These are phyloP conservation scores for Aegilops sharonensis DNA, from an alignment of 176 grass and related monocot genomes.

Conservation along the genomic window DNA sequence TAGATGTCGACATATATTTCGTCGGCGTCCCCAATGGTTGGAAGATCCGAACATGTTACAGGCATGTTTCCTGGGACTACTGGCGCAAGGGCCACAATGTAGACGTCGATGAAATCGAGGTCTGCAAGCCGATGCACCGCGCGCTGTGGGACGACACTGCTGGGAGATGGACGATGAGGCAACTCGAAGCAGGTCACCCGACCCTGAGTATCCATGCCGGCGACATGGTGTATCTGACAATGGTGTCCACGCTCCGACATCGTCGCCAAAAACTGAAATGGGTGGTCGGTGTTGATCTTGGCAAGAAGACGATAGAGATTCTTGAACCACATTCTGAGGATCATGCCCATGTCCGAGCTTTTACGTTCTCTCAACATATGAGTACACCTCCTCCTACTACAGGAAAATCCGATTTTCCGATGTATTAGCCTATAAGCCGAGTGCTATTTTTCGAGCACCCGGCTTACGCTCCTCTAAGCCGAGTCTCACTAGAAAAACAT, in stretches of 20 bases:
- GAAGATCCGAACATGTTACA: slow-evolving; percentile 7
- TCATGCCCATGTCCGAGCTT: neutral
- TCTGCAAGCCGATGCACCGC: neutral
- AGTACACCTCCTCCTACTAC: neutral
- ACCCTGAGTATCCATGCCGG: neutral
- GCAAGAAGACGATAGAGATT: neutral
- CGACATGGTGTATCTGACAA: neutral
- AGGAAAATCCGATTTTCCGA: too few relatives aligned
- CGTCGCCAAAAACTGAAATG: neutral
- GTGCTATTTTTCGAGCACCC: too few relatives aligned
- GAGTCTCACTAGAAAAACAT: too few relatives aligned
- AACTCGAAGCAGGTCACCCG: neutral
- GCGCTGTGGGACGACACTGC: neutral
- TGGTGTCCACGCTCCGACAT: neutral
- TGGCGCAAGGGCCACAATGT: neutral
- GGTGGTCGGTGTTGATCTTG: neutral
- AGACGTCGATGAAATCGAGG: neutral
- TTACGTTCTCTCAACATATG: neutral
- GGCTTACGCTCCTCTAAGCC: too few relatives aligned
- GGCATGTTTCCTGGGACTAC: neutral
- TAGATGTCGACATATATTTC: too few relatives aligned
- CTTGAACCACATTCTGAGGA: neutral
- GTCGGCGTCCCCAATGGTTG: neutral
- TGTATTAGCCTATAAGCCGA: too few relatives aligned
- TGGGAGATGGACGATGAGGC: neutral